Evolutionary conservation across 345 rosid genomes (phyloP).

Genomic region (Gossypium thurberi): DNA sequence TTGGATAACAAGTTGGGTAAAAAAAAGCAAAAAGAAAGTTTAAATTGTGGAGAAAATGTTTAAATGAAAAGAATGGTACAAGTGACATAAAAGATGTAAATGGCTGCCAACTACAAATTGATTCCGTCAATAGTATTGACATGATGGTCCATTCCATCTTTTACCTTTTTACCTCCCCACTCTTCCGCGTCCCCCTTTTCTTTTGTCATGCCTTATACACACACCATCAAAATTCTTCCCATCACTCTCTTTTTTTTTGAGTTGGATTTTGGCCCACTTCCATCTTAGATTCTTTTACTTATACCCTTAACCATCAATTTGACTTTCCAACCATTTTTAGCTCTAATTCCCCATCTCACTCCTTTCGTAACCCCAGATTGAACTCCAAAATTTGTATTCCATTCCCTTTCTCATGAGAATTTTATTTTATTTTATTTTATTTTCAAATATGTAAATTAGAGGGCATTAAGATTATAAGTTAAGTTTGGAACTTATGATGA

Average conservation of each 20-base stretch:
- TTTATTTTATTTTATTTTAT: no score
- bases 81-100: conserved; percentile 3
- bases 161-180: conserved; percentile 19
- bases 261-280: conserved; percentile 25
- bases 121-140: not conserved
- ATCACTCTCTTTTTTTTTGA: conserved; percentile 12
- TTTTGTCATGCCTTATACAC: not conserved
- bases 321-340: not conserved
- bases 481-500: not conserved
- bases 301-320: not conserved
- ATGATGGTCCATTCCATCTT: not conserved
- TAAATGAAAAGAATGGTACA: not conserved
- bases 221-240: not conserved
- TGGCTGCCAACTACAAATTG: not conserved
- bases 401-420: no score
- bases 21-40: not conserved
- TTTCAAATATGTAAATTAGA: not conserved
- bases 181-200: conserved; percentile 31
- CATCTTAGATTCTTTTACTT: not conserved
- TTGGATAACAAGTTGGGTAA: not conserved
- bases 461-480: not conserved
- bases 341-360: no score
- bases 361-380: no score
- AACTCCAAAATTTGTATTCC: no score
- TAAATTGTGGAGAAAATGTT: not conserved